Base-by-base conservation (phyloP, 495 filamentous ascomycete genomes). In the Tuber aestivum region DNA sequence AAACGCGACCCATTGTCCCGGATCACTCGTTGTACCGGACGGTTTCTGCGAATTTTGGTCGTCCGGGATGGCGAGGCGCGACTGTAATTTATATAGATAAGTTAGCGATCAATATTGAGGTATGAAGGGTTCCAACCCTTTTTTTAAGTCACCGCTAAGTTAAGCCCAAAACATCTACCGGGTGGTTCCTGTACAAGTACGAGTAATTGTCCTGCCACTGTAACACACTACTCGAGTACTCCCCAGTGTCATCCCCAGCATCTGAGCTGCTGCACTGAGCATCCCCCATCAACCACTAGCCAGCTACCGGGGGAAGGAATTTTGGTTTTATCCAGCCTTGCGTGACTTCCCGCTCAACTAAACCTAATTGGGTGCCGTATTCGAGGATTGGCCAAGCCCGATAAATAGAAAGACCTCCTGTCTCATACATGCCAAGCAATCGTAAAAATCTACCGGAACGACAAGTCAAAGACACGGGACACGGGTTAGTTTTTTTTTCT, bases 341-440 rank as follows among this genome's bases (percentile, higher is more conserved):
- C 56, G n/a, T 65, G 27, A 65, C 56, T 35, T 65, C 56, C 56
- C 56, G 56, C 56, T 32, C 27, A 65, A 65, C 56, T 65, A 65
- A 18, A 65, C 56, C 56, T 3, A 65, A 65, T 65, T 65, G 56
- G 56, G 56, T 35, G 1, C n/a, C 12, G 27, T 18, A 65, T 65
- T 65, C 27, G 56, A 65, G 56, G 12, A 35, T 18, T 27, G n/a
- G 27, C 56, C 56, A 65, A 65, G 56, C 56, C 56, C 56, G 56
- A 65, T 65, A 65, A 65, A 65, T 65, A 18, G 56, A 35, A 65
- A 65, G 27, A 27, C 27, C 56, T 65, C 56, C 56, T 27, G 56
- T 65, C 56, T 65, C 56, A 65, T 35, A n/a, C 56, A 65, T 35
- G 56, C 56, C 56, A 65, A 65, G 56, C 27, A 32, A 16, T 65